phyloP scores from a whole-genome alignment of 2,329 filamentous ascomycete species.

The Cladophialophora chaetospira region DNA sequence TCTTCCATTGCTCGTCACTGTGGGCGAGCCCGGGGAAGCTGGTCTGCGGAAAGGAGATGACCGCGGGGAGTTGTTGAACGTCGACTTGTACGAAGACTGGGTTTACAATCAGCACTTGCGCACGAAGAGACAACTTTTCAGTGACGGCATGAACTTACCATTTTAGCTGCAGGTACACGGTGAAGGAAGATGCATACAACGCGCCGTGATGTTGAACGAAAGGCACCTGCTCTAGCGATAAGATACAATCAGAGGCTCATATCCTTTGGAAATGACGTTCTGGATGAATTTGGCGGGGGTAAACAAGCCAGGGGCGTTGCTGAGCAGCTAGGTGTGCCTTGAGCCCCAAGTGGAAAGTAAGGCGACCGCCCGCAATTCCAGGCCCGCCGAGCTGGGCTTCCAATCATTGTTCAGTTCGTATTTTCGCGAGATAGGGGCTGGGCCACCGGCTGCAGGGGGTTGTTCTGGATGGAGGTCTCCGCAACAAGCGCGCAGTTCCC shows the following conservation, averaged over 20 bases:
- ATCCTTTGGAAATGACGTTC: too few relatives aligned
- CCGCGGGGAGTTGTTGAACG: slow-evolving; percentile 68
- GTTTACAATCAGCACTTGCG: slow-evolving; percentile 2
- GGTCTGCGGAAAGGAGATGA: slow-evolving; percentile 69
- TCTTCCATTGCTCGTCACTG: slow-evolving; percentile 51
- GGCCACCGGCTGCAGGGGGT: slow-evolving; percentile 5
- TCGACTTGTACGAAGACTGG: slow-evolving; percentile 28
- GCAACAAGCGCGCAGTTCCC: too few relatives aligned
- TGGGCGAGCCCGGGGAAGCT: slow-evolving; percentile 64
- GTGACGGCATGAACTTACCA: slow-evolving; percentile 15
- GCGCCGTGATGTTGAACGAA: too few relatives aligned
- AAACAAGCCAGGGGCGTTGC: slow-evolving; percentile 8
- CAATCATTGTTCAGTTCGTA: slow-evolving; percentile 3
- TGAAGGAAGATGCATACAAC: too few relatives aligned
- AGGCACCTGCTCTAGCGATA: too few relatives aligned
- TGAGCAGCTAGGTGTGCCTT: slow-evolving; percentile 6
- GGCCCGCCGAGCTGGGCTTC: not conserved
- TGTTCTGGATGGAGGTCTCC: too few relatives aligned
- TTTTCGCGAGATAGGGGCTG: slow-evolving; percentile 1
- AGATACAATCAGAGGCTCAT: too few relatives aligned
- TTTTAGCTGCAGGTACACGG: not conserved
- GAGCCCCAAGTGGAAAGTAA: slow-evolving; percentile 8
- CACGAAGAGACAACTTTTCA: not conserved
- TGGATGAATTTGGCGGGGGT: too few relatives aligned
- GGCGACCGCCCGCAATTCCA: not conserved